phyloP scores from a whole-genome alignment of 352 stramenopile genomes.

The Blastocystis sp. region DNA sequence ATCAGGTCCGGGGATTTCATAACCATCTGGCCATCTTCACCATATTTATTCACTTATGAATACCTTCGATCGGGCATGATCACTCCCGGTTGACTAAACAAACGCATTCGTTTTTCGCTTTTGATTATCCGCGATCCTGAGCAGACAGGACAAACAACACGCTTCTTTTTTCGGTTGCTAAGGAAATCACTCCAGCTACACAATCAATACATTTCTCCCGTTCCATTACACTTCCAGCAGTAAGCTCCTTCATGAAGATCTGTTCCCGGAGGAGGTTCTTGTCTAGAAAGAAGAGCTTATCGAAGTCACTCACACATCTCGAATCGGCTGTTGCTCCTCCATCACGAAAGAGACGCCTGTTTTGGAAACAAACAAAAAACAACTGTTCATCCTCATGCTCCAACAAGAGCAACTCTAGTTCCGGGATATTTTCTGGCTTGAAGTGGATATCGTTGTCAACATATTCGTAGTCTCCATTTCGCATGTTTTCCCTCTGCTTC shows the following conservation, averaged over 20 bases:
- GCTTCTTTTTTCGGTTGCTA: slow-evolving; percentile 27
- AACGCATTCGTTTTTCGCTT: not conserved
- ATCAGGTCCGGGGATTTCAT: slow-evolving; percentile 24
- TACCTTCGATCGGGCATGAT: slow-evolving; percentile 51
- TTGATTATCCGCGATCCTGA: slow-evolving; percentile 16
- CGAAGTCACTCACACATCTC: not conserved
- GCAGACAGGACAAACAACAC: slow-evolving; percentile 17
- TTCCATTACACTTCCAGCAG: slow-evolving; percentile 59
- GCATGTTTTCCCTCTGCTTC: slow-evolving; percentile 25
- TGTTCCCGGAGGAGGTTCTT: slow-evolving; percentile 59
- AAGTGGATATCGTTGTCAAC: slow-evolving; percentile 58
- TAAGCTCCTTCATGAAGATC: slow-evolving; percentile 41
- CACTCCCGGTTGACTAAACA: slow-evolving; percentile 50
- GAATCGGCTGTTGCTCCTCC: not conserved
- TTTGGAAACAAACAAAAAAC: slow-evolving; percentile 9
- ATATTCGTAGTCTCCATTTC: slow-evolving; percentile 25
- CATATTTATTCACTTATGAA: not conserved
- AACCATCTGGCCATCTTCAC: slow-evolving; percentile 18
- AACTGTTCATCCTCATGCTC: slow-evolving; percentile 11
- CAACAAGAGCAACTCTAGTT: slow-evolving; percentile 2
- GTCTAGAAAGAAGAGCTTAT: not conserved
- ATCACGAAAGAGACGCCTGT: not conserved
- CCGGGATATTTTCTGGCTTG: slow-evolving; percentile 9
- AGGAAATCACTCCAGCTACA: not conserved
- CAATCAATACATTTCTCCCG: not conserved